Evolutionary conservation across 305 asterid species (phyloP), one percentile per base, ranked within the genome.

Genomic region (Plantago lanceolata): DNA sequence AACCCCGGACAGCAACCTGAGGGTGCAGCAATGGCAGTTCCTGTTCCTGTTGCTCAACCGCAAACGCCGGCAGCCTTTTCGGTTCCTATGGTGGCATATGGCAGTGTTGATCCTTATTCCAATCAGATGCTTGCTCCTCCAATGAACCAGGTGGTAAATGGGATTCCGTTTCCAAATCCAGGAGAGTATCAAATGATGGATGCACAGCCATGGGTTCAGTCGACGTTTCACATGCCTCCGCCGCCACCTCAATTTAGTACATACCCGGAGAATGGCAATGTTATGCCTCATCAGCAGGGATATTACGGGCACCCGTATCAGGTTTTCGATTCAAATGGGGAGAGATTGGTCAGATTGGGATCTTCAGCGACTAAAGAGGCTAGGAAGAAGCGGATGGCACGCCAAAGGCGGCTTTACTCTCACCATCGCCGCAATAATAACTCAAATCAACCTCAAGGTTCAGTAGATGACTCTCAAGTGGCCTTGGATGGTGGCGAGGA

Each of bases 381-480:
- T 0, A 61, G 99, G 73, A 90, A 90, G 90, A 93, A 82, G 50
- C 75, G 99, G 71, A 94, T 94, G 99, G 97, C 96, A 0, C 81
- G 96, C 2, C 96, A 90, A 57, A 68, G 90, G 59, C 63, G 79
- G 54, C 59, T 77, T 4, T 72, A 75, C 44, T 28, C 79, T 0
- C 79, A 79, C 68, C 81, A 76, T 40, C 83, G 77, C 55, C 84
- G 78, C 61, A 55, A 15, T 8, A 63, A 59, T 16, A 67, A 45
- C 69, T 57, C 73, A 0, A 75, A 35, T 54, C 86, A 80, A 16
- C 61, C 44, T 40, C 81, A 69, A 3, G 74, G 56, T 59, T 81
- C 73, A 17, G 21, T 51, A 24, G 67, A 63, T 20, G 84, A 77
- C 29, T 63, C 61, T 6, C 64, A 55, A 16, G 53, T 43, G 20